These are phyloP conservation scores for Coriaria nepalensis DNA, from an alignment of 306 rosid species.

Conservation along the genomic window DNA sequence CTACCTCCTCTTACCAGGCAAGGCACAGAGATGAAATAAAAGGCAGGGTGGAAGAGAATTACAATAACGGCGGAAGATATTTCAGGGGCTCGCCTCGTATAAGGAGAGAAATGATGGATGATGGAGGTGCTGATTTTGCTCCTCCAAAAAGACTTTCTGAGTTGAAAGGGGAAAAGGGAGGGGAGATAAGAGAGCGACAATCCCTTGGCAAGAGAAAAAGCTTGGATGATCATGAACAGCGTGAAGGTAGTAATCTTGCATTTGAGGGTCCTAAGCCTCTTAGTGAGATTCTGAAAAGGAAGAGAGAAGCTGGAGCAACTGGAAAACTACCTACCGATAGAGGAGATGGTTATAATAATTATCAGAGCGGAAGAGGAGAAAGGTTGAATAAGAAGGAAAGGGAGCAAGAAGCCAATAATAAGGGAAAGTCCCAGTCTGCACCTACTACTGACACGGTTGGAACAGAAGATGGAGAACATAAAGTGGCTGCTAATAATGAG, in stretches of 20 bases:
- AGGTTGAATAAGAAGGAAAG: slow-evolving; percentile 12
- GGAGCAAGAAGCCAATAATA: slow-evolving; percentile 20
- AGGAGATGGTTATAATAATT: slow-evolving; percentile 6
- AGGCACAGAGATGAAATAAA: slow-evolving; percentile 60
- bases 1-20: slow-evolving; percentile 37
- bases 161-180: slow-evolving; percentile 36
- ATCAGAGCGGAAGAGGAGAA: slow-evolving; percentile 21
- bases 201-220: slow-evolving; percentile 45
- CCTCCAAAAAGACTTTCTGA: slow-evolving; percentile 61
- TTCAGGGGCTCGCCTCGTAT: slow-evolving; percentile 18
- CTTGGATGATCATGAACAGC: slow-evolving; percentile 26
- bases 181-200: slow-evolving; percentile 38
- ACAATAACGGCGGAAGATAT: slow-evolving; percentile 32
- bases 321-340: slow-evolving; percentile 19
- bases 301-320: slow-evolving; percentile 44
- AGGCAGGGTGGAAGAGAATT: slow-evolving; percentile 50
- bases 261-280: slow-evolving; percentile 94
- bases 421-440: slow-evolving; percentile 26
- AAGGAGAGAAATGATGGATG: slow-evolving; percentile 40
- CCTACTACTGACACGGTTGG: slow-evolving; percentile 21
- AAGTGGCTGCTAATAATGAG: slow-evolving; percentile 15
- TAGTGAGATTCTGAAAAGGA: slow-evolving; percentile 78
- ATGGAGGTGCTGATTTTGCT: slow-evolving; percentile 26
- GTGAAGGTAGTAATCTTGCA: slow-evolving; percentile 32
- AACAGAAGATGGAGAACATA: slow-evolving; percentile 19